phyloP scores from a whole-genome alignment of 1,139 yeast genomes.

The Sugiyamaella novakii region DNA sequence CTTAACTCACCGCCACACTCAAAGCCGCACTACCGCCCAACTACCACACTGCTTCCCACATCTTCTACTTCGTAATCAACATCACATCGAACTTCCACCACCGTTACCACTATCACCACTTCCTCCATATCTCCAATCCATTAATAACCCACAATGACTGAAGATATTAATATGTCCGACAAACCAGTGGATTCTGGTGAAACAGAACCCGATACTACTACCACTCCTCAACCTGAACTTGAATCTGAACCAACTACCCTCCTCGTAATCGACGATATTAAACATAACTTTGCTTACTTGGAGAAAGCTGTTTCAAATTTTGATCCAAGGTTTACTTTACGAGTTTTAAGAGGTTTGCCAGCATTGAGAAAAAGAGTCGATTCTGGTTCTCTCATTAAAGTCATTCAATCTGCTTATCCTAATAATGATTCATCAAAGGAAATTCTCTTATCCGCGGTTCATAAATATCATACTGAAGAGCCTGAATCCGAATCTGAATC shows the following conservation, averaged over 20 bases:
- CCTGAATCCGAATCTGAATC: conserved; percentile 28
- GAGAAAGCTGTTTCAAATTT: conserved; percentile 72
- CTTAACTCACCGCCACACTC: conserved; percentile 1
- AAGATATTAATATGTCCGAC: conserved; percentile 15
- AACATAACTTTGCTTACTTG: conserved; percentile 56
- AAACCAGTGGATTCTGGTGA: background rate
- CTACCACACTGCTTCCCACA: background rate
- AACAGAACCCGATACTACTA: too few species aligned
- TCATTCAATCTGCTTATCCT: conserved; percentile 60
- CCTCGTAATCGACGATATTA: conserved; percentile 46
- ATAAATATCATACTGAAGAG: conserved; percentile 27
- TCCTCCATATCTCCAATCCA: background rate
- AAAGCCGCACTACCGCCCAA: conserved; percentile 6
- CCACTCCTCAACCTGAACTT: too few species aligned
- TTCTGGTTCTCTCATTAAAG: conserved; percentile 54
- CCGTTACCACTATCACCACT: background rate
- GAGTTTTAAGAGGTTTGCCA: conserved; percentile 82
- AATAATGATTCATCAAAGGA: conserved; percentile 48
- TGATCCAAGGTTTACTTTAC: conserved; percentile 86
- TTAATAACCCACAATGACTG: conserved; percentile 8
- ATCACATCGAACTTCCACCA: background rate
- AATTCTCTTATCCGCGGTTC: conserved; percentile 47
- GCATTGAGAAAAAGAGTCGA: conserved; percentile 67
- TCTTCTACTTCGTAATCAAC: conserved; percentile 7
- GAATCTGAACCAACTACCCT: conserved; percentile 2